phyloP scores from a whole-genome alignment of 2,329 filamentous ascomycete genomes.

The Phyllosticta paracitricarpa region DNA sequence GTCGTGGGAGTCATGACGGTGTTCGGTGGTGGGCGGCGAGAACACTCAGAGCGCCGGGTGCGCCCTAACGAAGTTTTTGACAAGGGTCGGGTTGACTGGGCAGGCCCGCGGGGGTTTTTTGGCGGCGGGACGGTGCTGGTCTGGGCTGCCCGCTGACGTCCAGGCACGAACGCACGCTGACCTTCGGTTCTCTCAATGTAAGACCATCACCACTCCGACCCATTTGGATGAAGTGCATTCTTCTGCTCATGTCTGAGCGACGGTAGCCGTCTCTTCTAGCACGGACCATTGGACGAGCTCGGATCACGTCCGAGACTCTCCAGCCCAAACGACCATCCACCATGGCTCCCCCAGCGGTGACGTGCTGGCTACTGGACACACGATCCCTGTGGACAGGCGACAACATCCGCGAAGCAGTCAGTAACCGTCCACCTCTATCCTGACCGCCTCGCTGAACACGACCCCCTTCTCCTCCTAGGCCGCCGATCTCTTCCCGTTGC shows the following conservation, averaged over 20 bases:
- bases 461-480: constrained; percentile 22
- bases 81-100: not conserved
- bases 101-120: too few species aligned
- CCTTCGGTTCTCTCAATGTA: not conserved
- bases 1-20: constrained; percentile 3
- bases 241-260: not conserved
- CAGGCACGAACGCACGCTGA: not conserved
- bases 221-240: not conserved
- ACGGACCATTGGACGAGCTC: not conserved
- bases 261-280: not conserved
- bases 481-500: constrained; percentile 30
- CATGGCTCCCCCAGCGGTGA: constrained; percentile 16
- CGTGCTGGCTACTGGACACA: constrained; percentile 42
- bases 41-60: not conserved
- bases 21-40: not conserved
- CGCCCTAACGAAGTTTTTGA: not conserved
- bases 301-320: not conserved
- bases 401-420: constrained; percentile 32
- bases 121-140: not conserved
- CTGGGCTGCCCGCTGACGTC: not conserved
- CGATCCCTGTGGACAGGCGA: constrained; percentile 35
- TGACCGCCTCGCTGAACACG: not conserved
- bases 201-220: not conserved
- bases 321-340: not conserved
- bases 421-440: constrained; percentile 7